These are phyloP conservation scores for Sporothrix brunneoviolacea DNA, from an alignment of 2,329 filamentous ascomycete genomes.

Conservation along the genomic window DNA sequence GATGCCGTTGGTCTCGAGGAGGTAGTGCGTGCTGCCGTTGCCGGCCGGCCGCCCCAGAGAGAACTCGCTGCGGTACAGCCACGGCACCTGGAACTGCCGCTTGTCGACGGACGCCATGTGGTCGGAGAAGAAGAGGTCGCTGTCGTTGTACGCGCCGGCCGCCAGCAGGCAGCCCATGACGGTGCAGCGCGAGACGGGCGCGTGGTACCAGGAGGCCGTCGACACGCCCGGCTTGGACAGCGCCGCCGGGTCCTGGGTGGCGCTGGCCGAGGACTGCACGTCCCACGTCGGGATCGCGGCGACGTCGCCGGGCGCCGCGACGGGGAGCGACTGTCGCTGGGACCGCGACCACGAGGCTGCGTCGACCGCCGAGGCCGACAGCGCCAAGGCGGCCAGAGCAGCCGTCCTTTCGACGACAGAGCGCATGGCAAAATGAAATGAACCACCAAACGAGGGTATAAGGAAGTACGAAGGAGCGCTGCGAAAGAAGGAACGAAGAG, in stretches of 20 bases:
- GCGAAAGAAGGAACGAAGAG: too few relatives aligned
- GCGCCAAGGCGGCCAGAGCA: not conserved
- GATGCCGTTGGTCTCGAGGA: slow-evolving; percentile 53
- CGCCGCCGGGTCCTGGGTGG: slow-evolving; percentile 27
- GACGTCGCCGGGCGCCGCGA: slow-evolving; percentile 20
- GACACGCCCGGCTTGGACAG: slow-evolving; percentile 35
- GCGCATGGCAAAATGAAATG: not conserved
- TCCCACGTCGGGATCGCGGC: slow-evolving; percentile 40
- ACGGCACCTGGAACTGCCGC: slow-evolving; percentile 45
- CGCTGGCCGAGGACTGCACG: slow-evolving; percentile 38
- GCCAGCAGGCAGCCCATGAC: slow-evolving; percentile 52
- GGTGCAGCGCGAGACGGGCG: slow-evolving; percentile 41
- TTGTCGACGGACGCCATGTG: slow-evolving; percentile 36
- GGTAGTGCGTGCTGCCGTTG: slow-evolving; percentile 32
- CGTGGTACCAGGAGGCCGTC: slow-evolving; percentile 41
- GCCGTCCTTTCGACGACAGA: not conserved
- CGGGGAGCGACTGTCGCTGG: not conserved
- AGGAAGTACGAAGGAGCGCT: too few relatives aligned
- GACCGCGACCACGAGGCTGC: not conserved
- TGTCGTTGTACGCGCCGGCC: slow-evolving; percentile 45
- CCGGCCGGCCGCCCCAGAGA: slow-evolving; percentile 23
- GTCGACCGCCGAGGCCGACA: too few relatives aligned
- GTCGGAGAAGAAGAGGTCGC: slow-evolving; percentile 48
- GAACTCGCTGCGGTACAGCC: slow-evolving; percentile 54
- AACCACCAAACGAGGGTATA: too few relatives aligned